A percentile compares a stretch with the other conserved stretches of the same genome.
phyloP scores from a whole-genome alignment of 352 stramenopile genomes.

The Globisporangium irregulare region DNA sequence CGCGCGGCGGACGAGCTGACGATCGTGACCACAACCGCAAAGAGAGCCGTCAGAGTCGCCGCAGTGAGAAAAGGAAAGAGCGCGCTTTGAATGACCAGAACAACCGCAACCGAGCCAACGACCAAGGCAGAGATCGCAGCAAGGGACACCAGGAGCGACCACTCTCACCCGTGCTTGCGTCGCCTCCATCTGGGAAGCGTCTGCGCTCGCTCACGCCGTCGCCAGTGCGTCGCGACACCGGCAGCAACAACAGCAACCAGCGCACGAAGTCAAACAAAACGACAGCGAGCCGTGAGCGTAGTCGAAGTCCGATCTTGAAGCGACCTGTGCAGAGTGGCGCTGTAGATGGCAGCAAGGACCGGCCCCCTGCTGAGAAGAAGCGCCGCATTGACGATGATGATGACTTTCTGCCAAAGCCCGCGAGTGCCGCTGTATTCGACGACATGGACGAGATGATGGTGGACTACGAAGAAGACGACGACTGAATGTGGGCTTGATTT shows the following conservation, averaged over 20 bases:
- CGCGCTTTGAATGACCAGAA: slow-evolving; percentile 31
- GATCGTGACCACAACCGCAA: slow-evolving; percentile 8
- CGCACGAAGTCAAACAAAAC: not conserved
- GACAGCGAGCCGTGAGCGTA: not conserved
- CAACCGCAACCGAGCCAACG: slow-evolving; percentile 31
- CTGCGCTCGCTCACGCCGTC: slow-evolving; percentile 38
- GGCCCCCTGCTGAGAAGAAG: slow-evolving; percentile 14
- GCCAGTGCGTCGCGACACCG: slow-evolving; percentile 24
- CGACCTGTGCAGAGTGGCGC: not conserved
- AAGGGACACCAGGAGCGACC: not conserved
- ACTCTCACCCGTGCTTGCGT: slow-evolving; percentile 3
- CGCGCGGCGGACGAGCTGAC: slow-evolving; percentile 4
- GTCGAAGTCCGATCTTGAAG: slow-evolving; percentile 12
- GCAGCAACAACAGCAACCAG: slow-evolving; percentile 12
- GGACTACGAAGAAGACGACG: slow-evolving; percentile 83
- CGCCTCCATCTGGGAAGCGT: slow-evolving; percentile 16
- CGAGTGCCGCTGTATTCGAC: slow-evolving; percentile 41
- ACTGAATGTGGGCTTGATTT: slow-evolving; percentile 24
- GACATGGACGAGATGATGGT: slow-evolving; percentile 79
- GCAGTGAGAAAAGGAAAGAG: slow-evolving; percentile 23
- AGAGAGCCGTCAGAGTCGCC: slow-evolving; percentile 3
- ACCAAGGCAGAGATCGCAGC: slow-evolving; percentile 22
- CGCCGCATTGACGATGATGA: slow-evolving; percentile 22
- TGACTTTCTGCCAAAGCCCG: slow-evolving; percentile 31
- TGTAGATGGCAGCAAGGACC: not conserved